These are phyloP conservation scores for Cryomyces minteri DNA, from an alignment of 495 filamentous ascomycete genomes.

Conservation along the genomic window DNA sequence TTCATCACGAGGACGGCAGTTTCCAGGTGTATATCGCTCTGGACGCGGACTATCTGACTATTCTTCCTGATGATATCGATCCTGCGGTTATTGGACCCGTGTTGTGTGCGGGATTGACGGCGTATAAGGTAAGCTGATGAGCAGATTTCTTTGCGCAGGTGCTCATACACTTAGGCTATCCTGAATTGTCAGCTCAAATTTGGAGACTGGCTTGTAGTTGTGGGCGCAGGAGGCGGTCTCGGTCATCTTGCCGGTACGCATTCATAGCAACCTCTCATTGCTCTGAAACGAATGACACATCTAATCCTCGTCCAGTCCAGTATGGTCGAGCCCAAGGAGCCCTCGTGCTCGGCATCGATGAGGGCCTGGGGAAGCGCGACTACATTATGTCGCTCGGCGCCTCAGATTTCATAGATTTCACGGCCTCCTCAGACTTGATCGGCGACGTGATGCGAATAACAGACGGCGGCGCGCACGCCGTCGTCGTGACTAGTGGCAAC, in stretches of 20 bases:
- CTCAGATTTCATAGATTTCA: conserved; percentile 27
- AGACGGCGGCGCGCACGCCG: conserved; percentile 25
- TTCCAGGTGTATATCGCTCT: conserved; percentile 14
- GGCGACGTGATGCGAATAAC: conserved; percentile 24
- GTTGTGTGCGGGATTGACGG: too few species aligned
- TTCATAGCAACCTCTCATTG: too few species aligned
- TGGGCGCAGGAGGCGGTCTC: conserved; percentile 31
- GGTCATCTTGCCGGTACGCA: conserved; percentile 27
- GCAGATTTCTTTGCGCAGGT: too few species aligned
- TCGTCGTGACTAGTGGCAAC: conserved; percentile 26
- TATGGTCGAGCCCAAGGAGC: conserved; percentile 28
- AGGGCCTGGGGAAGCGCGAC: conserved; percentile 23
- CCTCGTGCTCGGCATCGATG: conserved; percentile 28
- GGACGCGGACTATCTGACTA: too few species aligned
- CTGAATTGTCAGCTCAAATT: too few species aligned
- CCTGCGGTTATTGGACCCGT: too few species aligned
- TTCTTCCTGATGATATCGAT: too few species aligned
- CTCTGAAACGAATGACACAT: too few species aligned
- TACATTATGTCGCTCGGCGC: conserved; percentile 26
- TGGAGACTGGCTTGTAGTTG: neutral
- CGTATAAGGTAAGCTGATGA: too few species aligned
- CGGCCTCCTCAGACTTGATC: conserved; percentile 16
- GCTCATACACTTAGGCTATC: too few species aligned
- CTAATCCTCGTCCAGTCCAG: conserved; percentile 18
- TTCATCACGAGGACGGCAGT: conserved; percentile 31